Evolutionary conservation across 192 early-diverging fungal species (phyloP), one percentile per base, ranked within the genome.

Genomic region (Haplosporangium gracile): DNA sequence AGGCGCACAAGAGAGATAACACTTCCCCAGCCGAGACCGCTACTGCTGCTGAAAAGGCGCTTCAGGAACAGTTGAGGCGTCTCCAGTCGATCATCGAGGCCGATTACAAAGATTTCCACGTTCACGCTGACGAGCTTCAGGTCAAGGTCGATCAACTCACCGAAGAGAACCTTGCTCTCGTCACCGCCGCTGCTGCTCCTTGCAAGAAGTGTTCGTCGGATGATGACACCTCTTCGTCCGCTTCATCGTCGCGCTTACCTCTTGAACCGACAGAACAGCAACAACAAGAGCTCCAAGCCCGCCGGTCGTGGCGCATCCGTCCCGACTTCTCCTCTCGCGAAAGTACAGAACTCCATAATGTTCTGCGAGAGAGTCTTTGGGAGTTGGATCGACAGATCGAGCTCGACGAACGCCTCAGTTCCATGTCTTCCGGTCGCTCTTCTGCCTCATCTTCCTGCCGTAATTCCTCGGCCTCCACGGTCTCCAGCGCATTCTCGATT

Each of bases 301-400:
- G 39, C 1, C 68, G 74, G 7, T 36, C 51, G 1, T 43, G 22
- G 22, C 42, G n/a, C 32, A 7, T 43, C 1, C 6, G 29, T 8
- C 22, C 36, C 22, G 39, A 45, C 4, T 29, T 47, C 5, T n/a
- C 34, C 10, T 15, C 45, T 42, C 60, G 71, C 9, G 36, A 72
- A 34, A 72, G 68, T 4, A 63, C 60, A 4, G 70, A 76, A 38
- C 70, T 85, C 11, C 79, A 68, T 5, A 74, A 34, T 49, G 72
- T 81, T 24, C 53, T 86, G 13, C 57, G 69, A 15, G 77, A 86
- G 36, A 81, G 79, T 53, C 79, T 86, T 16, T 39, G 74, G 38
- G 76, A 86, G 49, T 32, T 86, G 16, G 79, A 86, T 45, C 78
- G 72, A 9, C 53, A 75, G 34, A 80, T 86, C 42, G 69, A 68